Evolutionary conservation across 2,329 filamentous ascomycete genomes (phyloP).

Genomic region (Penicillium paneum): DNA sequence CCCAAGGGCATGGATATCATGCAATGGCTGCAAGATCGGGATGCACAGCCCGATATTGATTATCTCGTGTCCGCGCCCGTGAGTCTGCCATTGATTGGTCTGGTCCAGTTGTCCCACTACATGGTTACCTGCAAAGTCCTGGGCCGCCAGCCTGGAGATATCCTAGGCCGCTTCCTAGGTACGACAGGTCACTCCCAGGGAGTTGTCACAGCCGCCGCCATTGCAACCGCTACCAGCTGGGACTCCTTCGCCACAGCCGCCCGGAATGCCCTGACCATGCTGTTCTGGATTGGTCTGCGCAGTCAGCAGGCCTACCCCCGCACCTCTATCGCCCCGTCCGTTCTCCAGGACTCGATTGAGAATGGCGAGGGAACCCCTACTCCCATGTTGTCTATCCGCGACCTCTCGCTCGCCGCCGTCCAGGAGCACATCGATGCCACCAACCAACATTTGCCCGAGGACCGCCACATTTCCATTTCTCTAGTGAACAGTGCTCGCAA

Average conservation of each 20-base stretch:
- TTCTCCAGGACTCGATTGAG: slow-evolving; percentile 88
- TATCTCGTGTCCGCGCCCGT: slow-evolving; percentile 93
- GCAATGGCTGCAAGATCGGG: slow-evolving; percentile 84
- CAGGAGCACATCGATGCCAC: slow-evolving; percentile 96
- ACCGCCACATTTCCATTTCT: slow-evolving; percentile 92
- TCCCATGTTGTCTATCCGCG: slow-evolving; percentile 96
- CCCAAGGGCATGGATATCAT: slow-evolving; percentile 95
- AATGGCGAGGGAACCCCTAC: slow-evolving; percentile 93
- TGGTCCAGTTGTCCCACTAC: slow-evolving; percentile 95
- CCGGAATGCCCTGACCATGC: slow-evolving; percentile 77
- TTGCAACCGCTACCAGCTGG: slow-evolving; percentile 88
- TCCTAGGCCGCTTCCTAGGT: slow-evolving; percentile 79
- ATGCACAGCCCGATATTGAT: slow-evolving; percentile 87
- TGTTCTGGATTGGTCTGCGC: slow-evolving; percentile 97
- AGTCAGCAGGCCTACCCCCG: slow-evolving; percentile 96
- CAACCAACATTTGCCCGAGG: slow-evolving; percentile 89
- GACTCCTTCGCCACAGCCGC: slow-evolving; percentile 81
- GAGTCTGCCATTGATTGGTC: slow-evolving; percentile 91
- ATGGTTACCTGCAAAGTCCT: slow-evolving; percentile 89
- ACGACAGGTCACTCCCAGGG: slow-evolving; percentile 96
- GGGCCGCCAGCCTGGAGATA: slow-evolving; percentile 81
- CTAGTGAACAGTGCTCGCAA: slow-evolving; percentile 96
- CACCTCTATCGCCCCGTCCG: slow-evolving; percentile 86
- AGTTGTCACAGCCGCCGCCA: slow-evolving; percentile 87
- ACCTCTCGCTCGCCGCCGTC: slow-evolving; percentile 80